A percentile compares a stretch with the other conserved stretches of the same genome.
Conservation (phyloP, 1,284 basidiomycete species). For the Peniophora sp. region DNA sequence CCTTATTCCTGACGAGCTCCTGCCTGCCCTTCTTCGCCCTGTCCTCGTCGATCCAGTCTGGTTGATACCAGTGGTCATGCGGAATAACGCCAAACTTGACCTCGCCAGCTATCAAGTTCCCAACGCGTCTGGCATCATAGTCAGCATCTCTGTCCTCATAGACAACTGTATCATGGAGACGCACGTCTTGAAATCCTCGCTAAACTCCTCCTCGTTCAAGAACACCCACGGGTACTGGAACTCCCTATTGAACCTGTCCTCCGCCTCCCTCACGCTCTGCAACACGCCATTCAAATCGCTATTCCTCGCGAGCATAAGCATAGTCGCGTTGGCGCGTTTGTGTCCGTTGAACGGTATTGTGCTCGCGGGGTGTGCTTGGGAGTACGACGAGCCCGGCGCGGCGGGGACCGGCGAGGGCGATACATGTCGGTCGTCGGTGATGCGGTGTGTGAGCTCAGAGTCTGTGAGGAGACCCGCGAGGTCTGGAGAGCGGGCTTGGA, state of each 20-base stretch:
- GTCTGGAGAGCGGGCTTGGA: background rate
- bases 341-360: too few relatives aligned
- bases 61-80: conserved; percentile 41
- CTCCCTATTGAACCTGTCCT: conserved; percentile 60
- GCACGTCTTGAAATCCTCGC: conserved; percentile 62
- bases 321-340: conserved; percentile 21
- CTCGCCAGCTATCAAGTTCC: conserved; percentile 27
- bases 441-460: too few relatives aligned
- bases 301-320: conserved; percentile 56
- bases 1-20: conserved; percentile 50
- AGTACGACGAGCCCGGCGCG: too few relatives aligned
- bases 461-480: too few relatives aligned
- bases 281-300: conserved; percentile 57
- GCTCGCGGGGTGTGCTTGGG: too few relatives aligned
- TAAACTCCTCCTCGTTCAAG: conserved; percentile 66
- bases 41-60: conserved; percentile 64
- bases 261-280: conserved; percentile 45
- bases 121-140: conserved; percentile 29
- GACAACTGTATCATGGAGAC: too few relatives aligned
- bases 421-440: too few relatives aligned
- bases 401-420: too few relatives aligned
- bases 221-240: conserved; percentile 68
- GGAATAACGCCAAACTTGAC: conserved; percentile 42
- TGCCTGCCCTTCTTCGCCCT: conserved; percentile 49
- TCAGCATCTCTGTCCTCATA: conserved; percentile 12